Percentiles rank a stretch among this genome's conserved stretches.
Evolutionary conservation across 2,329 filamentous ascomycete species (phyloP).

Genomic region (Colletotrichum paranaense): DNA sequence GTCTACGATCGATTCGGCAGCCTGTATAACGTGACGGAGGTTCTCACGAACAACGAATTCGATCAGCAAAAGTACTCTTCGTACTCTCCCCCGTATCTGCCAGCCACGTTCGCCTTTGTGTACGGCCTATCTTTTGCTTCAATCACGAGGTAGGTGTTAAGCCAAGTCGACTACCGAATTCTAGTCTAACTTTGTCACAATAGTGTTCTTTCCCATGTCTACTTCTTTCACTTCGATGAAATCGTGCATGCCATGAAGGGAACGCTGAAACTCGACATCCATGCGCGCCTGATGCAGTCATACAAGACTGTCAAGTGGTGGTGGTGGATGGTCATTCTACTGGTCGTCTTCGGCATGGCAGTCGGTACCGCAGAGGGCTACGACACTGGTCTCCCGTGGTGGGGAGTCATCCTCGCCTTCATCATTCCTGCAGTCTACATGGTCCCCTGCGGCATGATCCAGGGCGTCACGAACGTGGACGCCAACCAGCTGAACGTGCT

Average conservation of each 20-base stretch:
- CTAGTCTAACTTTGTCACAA: no score
- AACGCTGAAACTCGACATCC: slow-evolving; percentile 36
- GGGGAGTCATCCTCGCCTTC: slow-evolving; percentile 54
- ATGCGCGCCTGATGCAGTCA: slow-evolving; percentile 66
- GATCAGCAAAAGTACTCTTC: slow-evolving; percentile 56
- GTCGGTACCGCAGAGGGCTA: slow-evolving; percentile 57
- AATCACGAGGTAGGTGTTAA: slow-evolving; percentile 56
- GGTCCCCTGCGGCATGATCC: slow-evolving; percentile 65
- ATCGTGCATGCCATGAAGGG: slow-evolving; percentile 45
- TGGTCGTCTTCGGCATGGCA: slow-evolving; percentile 48
- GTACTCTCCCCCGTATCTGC: slow-evolving; percentile 64
- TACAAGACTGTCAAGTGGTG: slow-evolving; percentile 69
- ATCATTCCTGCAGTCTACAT: slow-evolving; percentile 49
- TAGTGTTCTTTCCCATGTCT: slow-evolving; percentile 51
- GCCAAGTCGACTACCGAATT: no score
- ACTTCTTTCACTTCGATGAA: slow-evolving; percentile 53
- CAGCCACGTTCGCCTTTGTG: slow-evolving; percentile 59
- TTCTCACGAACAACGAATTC: slow-evolving; percentile 57
- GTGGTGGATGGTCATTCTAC: slow-evolving; percentile 67
- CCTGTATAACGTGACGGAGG: slow-evolving; percentile 57
- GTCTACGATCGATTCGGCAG: slow-evolving; percentile 61
- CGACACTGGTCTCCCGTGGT: slow-evolving; percentile 70
- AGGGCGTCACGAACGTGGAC: slow-evolving; percentile 54
- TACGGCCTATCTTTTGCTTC: slow-evolving; percentile 75
- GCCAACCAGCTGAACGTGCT: slow-evolving; percentile 52